Base-by-base conservation (phyloP, 2,329 filamentous ascomycete genomes). In the Penicillium sp. region DNA sequence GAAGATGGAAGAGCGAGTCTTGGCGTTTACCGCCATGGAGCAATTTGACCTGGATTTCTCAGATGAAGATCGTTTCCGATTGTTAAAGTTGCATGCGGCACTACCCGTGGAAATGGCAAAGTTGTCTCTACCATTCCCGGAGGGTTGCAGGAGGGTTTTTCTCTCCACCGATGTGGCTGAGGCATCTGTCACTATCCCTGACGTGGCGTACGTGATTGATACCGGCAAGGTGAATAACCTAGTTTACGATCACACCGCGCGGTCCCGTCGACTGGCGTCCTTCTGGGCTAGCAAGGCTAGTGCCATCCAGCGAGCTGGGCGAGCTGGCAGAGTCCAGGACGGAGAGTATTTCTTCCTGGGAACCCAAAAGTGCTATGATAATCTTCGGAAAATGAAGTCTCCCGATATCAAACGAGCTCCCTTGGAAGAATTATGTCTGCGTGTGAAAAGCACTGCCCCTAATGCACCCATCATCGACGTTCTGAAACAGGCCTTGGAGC, bases 101-200 rank as follows among this genome's bases (percentile, higher is more conserved):
- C 68, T 82, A 8, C 72, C 75, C 14, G 73, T 77, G 13, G 74
- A 77, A 29, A 79, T 82, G 56, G 66, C 63, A 3, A 72, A 76
- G 3, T 72, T 83, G 14, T 78, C 81, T 55, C 65, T 75, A 3
- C 65, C 70, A 2, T 62, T 77, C 3, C 73, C 77, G 3, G 50
- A 59, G 21, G 78, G 77, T 16, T 75, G 74, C 47, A 75, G 81
- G 44, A 80, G 80, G 59, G 75, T 83, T 31, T 79, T 83, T 33
- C 67, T 83, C 9, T 73, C 79, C 3, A 83, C 80, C 0, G 80
- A 81, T 54, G 79, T 83, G 55, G 80, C 79, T 7, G 81, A 83
- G 62, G 81, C 79, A 0, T 81, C 78, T 3, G 68, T 83, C 42
- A 83, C 81, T 6, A 77, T 83, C n/a, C 75, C 80, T 9, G 81